phyloP scores from a whole-genome alignment of 2,329 filamentous ascomycete genomes.

The Cercospora sesami region DNA sequence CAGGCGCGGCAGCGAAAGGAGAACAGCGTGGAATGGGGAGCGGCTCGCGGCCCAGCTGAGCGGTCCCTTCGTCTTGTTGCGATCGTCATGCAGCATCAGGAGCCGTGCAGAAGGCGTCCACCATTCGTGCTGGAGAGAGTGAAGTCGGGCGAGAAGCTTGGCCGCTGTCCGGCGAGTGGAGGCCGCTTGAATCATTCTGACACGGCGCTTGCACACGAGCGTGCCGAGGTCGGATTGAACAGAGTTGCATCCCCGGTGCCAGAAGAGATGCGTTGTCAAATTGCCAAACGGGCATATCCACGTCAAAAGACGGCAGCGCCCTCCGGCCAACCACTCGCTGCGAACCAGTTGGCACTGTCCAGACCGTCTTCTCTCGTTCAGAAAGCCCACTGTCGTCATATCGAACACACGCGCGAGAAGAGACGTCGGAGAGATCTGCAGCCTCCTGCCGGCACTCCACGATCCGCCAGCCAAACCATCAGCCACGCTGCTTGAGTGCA shows the following conservation, averaged over 20 bases:
- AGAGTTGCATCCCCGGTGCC: not conserved
- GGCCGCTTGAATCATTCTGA: not conserved
- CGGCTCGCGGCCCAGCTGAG: not conserved
- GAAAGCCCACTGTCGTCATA: not conserved
- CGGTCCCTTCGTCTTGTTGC: not conserved
- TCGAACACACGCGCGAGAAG: not conserved
- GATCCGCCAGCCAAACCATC: not conserved
- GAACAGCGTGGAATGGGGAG: not conserved
- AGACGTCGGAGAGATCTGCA: not conserved
- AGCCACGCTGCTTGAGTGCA: not conserved
- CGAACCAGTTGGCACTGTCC: not conserved
- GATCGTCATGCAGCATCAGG: not conserved
- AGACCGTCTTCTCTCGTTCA: not conserved
- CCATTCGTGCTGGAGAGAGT: not conserved
- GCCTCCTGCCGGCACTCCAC: not conserved
- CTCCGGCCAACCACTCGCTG: not conserved
- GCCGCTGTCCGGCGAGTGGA: not conserved
- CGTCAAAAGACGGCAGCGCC: not conserved
- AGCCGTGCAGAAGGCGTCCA: not conserved
- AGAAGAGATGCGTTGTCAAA: not conserved
- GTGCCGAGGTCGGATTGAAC: not conserved
- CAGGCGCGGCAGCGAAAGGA: not conserved
- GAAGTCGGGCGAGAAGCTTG: constrained; percentile 10
- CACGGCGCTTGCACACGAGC: not conserved
- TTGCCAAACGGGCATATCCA: not conserved